Conservation (phyloP, 148 eudicot species). For the Suaeda aralocaspica region DNA sequence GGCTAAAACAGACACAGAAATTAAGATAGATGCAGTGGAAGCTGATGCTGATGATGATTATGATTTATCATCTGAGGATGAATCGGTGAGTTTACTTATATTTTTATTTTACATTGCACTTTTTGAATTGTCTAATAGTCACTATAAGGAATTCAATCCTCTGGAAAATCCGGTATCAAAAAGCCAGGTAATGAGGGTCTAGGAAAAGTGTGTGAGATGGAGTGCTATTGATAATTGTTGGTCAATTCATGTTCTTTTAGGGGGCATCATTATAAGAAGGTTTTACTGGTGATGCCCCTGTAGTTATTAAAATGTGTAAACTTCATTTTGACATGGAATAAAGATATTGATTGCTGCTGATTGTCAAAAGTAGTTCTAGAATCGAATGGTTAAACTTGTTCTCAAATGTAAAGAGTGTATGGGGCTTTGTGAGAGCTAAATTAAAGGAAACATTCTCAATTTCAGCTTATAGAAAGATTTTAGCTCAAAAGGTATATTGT, state of each 20-base stretch:
- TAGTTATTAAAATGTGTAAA: neutral
- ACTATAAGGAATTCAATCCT: slow-evolving; percentile 1
- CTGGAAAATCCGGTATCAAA: slow-evolving; percentile 10
- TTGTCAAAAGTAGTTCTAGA: neutral
- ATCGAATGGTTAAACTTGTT: neutral
- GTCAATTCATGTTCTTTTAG: neutral
- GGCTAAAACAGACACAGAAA: slow-evolving; percentile 39
- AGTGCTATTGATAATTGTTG: neutral
- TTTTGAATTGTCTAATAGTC: neutral
- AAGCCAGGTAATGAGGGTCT: neutral
- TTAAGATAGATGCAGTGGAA: slow-evolving; percentile 39
- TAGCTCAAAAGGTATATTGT: neutral
- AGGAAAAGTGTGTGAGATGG: neutral
- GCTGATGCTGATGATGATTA: slow-evolving; percentile 70
- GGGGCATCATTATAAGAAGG: neutral
- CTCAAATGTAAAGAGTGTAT: neutral
- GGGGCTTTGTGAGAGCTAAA: neutral
- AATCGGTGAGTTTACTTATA: slow-evolving; percentile 40
- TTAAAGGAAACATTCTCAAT: neutral
- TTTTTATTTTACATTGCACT: neutral
- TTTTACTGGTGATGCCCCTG: neutral
- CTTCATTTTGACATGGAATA: neutral
- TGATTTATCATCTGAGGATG: slow-evolving; percentile 53
- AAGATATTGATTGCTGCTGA: neutral
- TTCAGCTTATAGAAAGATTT: neutral